A percentile compares a stretch with the other conserved stretches of the same genome.
These are phyloP conservation scores for Noccaea caerulescens DNA, from an alignment of 345 rosid genomes.

Conservation along the genomic window DNA sequence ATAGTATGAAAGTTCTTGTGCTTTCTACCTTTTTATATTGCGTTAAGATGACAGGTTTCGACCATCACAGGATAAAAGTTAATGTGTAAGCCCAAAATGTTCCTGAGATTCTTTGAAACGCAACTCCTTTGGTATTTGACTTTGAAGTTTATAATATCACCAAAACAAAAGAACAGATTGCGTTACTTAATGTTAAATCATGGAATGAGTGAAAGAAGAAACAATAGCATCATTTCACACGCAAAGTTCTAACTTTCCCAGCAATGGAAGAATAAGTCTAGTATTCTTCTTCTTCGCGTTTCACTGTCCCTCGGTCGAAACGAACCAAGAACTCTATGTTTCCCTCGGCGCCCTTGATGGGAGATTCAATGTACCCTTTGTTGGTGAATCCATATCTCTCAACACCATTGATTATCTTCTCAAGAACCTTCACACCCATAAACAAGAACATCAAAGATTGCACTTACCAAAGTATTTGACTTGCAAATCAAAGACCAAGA, in stretches of 20 bases:
- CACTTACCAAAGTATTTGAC: background rate
- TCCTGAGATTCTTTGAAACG: too few species aligned
- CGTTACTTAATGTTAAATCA: background rate
- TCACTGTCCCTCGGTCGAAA: conserved; percentile 54
- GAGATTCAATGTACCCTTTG: conserved; percentile 89
- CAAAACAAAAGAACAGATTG: background rate
- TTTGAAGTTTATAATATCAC: conserved; percentile 6
- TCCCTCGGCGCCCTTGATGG: conserved; percentile 90
- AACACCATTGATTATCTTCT: conserved; percentile 74
- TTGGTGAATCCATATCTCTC: conserved; percentile 68
- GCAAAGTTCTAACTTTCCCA: background rate
- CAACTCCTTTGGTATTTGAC: too few species aligned
- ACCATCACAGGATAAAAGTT: background rate
- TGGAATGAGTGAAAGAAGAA: conserved; percentile 30
- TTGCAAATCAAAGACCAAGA: background rate
- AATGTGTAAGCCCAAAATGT: background rate
- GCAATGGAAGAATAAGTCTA: conserved; percentile 12
- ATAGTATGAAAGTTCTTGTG: background rate
- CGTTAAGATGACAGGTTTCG: conserved; percentile 1
- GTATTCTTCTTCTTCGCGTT: conserved; percentile 37
- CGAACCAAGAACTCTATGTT: conserved; percentile 83
- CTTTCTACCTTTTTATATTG: background rate
- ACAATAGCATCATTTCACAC: background rate
- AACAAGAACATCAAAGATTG: conserved; percentile 23
- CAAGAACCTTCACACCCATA: conserved; percentile 66